phyloP scores from a whole-genome alignment of 768 basidiomycete species.

The Amanita thiersii region DNA sequence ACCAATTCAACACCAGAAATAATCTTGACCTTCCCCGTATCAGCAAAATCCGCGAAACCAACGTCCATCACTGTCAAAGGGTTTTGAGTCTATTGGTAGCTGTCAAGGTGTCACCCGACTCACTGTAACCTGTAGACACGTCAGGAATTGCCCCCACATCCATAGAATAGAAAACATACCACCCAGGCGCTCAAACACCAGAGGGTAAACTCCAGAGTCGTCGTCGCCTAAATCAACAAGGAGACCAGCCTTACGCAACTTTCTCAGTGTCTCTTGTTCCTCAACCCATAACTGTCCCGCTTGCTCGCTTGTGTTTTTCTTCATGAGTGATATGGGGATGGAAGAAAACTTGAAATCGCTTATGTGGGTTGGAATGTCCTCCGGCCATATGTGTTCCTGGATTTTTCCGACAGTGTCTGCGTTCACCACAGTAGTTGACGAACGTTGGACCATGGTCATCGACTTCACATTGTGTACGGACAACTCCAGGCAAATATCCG shows the following conservation, averaged over 20 bases:
- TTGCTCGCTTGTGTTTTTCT: conserved; percentile 12
- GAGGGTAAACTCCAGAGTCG: conserved; percentile 20
- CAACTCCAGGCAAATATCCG: conserved; percentile 31
- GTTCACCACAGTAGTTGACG: conserved; percentile 25
- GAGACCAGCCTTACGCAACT: conserved; percentile 26
- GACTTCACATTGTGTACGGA: conserved; percentile 19
- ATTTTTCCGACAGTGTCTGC: conserved; percentile 1
- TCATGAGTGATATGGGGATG: conserved; percentile 17
- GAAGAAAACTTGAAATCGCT: conserved; percentile 18
- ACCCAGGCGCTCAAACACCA: conserved; percentile 22
- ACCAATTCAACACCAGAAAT: conserved; percentile 42
- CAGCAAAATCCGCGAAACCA: conserved; percentile 43
- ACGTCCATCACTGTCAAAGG: conserved; percentile 27
- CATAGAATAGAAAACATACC: conserved; percentile 16
- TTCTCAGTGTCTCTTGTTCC: conserved; percentile 26
- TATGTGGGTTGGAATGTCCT: conserved; percentile 13
- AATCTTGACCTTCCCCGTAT: conserved; percentile 47
- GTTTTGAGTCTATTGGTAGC: neutral
- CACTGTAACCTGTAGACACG: too few species aligned
- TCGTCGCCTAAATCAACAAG: conserved; percentile 25
- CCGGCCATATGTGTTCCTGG: conserved; percentile 14
- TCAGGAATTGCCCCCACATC: neutral
- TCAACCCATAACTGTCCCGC: conserved; percentile 16
- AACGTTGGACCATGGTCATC: conserved; percentile 36
- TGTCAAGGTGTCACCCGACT: neutral